Conservation (phyloP, 306 rosid species). For the Cucumis cinereus region DNA sequence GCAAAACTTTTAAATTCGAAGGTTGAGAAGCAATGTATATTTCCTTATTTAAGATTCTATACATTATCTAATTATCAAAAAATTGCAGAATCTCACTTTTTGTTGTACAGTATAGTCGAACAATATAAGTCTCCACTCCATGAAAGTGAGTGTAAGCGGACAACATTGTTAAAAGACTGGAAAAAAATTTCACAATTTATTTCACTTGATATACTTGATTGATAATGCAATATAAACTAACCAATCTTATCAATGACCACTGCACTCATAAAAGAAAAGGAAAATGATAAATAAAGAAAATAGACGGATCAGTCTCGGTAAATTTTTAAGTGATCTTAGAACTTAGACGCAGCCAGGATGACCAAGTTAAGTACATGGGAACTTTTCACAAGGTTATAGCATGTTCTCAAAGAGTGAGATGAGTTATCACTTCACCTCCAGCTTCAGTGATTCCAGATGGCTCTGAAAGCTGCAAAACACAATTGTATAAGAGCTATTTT, state of each 20-base stretch:
- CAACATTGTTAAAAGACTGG: background rate
- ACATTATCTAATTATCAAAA: background rate
- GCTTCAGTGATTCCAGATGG: slow-evolving; percentile 77
- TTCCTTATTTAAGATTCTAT: background rate
- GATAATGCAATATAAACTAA: background rate
- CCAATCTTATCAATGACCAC: background rate
- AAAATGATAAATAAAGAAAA: background rate
- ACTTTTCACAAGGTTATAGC: background rate
- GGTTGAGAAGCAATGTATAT: background rate
- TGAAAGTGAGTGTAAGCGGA: background rate
- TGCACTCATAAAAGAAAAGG: background rate
- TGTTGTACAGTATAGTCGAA: background rate
- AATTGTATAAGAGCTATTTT: slow-evolving; percentile 5
- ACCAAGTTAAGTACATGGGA: background rate
- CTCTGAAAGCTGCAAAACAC: slow-evolving; percentile 80
- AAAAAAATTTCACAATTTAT: background rate
- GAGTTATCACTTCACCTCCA: slow-evolving; percentile 35
- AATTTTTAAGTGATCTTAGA: background rate
- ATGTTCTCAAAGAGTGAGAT: background rate
- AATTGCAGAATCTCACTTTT: background rate
- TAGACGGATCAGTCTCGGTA: background rate
- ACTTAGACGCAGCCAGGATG: background rate
- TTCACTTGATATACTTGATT: background rate
- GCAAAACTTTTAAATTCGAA: background rate
- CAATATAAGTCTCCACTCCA: background rate